phyloP scores from a whole-genome alignment of 257 asterid genomes.

The Forsythia viridissima region DNA sequence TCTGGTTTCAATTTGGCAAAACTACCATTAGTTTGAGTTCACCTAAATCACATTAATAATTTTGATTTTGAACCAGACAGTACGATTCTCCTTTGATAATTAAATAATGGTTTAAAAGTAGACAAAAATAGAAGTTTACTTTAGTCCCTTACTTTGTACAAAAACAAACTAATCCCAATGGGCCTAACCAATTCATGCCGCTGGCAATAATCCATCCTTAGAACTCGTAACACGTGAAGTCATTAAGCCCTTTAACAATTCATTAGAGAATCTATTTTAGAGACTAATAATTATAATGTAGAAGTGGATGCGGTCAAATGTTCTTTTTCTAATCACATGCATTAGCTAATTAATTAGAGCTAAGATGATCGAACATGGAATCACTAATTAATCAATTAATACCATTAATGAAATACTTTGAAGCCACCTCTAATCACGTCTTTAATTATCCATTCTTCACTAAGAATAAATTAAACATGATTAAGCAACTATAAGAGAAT shows the following conservation, averaged over 20 bases:
- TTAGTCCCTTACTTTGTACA: too few species aligned
- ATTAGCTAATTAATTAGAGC: not conserved
- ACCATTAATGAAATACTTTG: not conserved
- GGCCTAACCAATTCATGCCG: too few species aligned
- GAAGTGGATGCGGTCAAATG: not conserved
- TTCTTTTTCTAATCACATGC: not conserved
- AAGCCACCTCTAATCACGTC: conserved; percentile 10
- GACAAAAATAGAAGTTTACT: too few species aligned
- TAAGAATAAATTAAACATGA: not conserved
- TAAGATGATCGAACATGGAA: not conserved
- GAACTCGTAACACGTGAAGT: not conserved
- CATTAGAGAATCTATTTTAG: too few species aligned
- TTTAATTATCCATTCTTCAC: not conserved
- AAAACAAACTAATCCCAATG: too few species aligned
- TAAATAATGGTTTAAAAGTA: too few species aligned
- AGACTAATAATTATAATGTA: not conserved
- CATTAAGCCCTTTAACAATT: not conserved
- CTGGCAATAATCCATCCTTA: too few species aligned
- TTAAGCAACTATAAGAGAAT: not conserved
- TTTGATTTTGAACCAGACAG: not conserved
- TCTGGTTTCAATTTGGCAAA: not conserved
- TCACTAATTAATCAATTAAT: not conserved
- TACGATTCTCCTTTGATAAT: too few species aligned
- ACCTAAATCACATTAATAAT: not conserved
- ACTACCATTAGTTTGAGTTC: too few species aligned